Evolutionary conservation across 192 early-diverging fungal species (phyloP).

Genomic region (Backusella australiensis): DNA sequence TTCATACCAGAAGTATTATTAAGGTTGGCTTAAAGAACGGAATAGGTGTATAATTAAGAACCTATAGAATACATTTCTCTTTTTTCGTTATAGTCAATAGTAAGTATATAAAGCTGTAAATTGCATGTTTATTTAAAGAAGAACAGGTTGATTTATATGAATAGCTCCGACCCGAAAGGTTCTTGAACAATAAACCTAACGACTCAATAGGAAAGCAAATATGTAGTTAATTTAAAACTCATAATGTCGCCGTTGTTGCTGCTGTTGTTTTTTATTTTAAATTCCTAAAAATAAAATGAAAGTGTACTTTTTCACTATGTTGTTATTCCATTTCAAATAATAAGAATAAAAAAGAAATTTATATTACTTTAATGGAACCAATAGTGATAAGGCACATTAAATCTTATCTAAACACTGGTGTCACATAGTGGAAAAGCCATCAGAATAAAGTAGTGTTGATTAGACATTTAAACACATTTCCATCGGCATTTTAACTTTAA

Average conservation of each 20-base stretch:
- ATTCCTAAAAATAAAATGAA: neutral
- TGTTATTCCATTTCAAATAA: neutral
- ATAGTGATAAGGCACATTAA: neutral
- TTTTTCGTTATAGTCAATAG: neutral
- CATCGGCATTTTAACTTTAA: conserved; percentile 4
- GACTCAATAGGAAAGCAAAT: neutral
- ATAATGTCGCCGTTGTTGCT: neutral
- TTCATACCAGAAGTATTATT: neutral
- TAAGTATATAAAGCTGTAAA: neutral
- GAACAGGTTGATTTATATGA: neutral
- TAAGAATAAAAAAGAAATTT: neutral
- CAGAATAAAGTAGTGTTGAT: neutral
- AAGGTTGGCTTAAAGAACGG: neutral
- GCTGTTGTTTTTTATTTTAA: neutral
- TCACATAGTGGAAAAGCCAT: neutral
- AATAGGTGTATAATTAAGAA: neutral
- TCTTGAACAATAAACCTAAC: neutral
- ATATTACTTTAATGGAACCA: conserved; percentile 3
- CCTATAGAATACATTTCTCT: neutral
- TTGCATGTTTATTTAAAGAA: neutral
- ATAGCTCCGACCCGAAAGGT: neutral
- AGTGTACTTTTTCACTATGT: neutral
- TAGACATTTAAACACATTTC: neutral
- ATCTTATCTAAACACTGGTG: neutral
- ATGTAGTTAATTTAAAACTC: neutral